These are phyloP conservation scores for Coemansia sp. DNA, from an alignment of 192 early-diverging fungal genomes.

Conservation along the genomic window DNA sequence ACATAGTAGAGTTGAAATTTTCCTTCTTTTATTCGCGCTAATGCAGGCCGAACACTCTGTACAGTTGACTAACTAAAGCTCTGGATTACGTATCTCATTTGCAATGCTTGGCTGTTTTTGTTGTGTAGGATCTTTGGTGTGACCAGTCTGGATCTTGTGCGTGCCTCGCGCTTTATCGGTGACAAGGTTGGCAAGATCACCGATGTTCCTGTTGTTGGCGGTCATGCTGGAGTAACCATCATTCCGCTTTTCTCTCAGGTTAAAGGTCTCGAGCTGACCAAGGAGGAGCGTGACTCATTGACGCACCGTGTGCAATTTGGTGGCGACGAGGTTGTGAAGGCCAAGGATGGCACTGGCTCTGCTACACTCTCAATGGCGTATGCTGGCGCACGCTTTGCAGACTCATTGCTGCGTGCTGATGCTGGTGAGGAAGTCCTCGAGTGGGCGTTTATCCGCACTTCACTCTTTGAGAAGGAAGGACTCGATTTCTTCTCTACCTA, in stretches of 20 bases:
- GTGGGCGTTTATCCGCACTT: constrained; percentile 79
- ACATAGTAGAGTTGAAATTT: not conserved
- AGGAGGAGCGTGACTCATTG: constrained; percentile 85
- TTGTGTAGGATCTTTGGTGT: constrained; percentile 79
- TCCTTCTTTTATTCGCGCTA: not conserved
- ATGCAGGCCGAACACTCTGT: not conserved
- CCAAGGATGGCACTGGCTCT: constrained; percentile 93
- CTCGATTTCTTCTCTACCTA: constrained; percentile 77
- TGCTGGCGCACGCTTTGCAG: constrained; percentile 87
- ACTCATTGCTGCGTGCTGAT: constrained; percentile 79
- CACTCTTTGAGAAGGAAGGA: constrained; percentile 61
- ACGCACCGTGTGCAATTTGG: constrained; percentile 98
- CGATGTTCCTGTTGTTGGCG: constrained; percentile 87
- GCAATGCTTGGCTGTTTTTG: not conserved
- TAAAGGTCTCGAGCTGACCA: constrained; percentile 63
- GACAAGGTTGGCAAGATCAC: constrained; percentile 72
- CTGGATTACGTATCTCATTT: not conserved
- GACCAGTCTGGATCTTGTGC: constrained; percentile 95
- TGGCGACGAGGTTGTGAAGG: constrained; percentile 99
- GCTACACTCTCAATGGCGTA: constrained; percentile 90
- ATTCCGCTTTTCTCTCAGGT: constrained; percentile 89
- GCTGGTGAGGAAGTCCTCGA: constrained; percentile 80
- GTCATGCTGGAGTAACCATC: constrained; percentile 97
- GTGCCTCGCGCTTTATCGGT: constrained; percentile 91
- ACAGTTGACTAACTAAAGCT: not conserved